A percentile compares a stretch with the other conserved stretches of the same genome.
Evolutionary conservation across 75 land plant species (phyloP).

Genomic region (Larix kaempferi): DNA sequence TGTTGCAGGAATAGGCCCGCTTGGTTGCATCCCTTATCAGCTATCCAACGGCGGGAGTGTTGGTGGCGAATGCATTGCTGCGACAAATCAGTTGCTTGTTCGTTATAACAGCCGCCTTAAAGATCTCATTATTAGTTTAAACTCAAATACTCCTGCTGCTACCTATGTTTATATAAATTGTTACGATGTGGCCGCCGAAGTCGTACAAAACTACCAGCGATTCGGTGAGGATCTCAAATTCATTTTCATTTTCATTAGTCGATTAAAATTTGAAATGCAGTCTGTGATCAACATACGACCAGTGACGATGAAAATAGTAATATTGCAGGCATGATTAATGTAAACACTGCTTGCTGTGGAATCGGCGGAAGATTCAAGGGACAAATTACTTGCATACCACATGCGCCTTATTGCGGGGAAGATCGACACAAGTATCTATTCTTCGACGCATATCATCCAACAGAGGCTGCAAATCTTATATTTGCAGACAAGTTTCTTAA

Average conservation of each 20-base stretch:
- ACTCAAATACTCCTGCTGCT: conserved; percentile 16
- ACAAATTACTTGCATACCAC: conserved; percentile 14
- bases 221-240: conserved; percentile 26
- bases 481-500: conserved; percentile 12
- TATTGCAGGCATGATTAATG: conserved; percentile 16
- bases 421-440: conserved; percentile 19
- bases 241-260: neutral
- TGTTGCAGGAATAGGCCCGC: conserved; percentile 21
- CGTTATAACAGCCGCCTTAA: neutral
- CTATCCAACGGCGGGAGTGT: neutral
- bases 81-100: neutral
- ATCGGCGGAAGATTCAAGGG: conserved; percentile 20
- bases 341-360: conserved; percentile 27
- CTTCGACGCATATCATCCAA: conserved; percentile 29
- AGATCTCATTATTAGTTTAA: neutral
- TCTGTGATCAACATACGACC: no score
- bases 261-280: no score
- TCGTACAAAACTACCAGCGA: conserved; percentile 25
- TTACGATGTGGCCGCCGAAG: conserved; percentile 29
- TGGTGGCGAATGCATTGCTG: neutral
- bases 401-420: conserved; percentile 1
- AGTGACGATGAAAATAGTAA: no score
- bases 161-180: conserved; percentile 47
- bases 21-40: conserved; percentile 41
- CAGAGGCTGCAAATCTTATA: conserved; percentile 21